A percentile compares a stretch with the other conserved stretches of the same genome.
Evolutionary conservation across 805 yeast species (phyloP).

Genomic region (Starmerella powellii): DNA sequence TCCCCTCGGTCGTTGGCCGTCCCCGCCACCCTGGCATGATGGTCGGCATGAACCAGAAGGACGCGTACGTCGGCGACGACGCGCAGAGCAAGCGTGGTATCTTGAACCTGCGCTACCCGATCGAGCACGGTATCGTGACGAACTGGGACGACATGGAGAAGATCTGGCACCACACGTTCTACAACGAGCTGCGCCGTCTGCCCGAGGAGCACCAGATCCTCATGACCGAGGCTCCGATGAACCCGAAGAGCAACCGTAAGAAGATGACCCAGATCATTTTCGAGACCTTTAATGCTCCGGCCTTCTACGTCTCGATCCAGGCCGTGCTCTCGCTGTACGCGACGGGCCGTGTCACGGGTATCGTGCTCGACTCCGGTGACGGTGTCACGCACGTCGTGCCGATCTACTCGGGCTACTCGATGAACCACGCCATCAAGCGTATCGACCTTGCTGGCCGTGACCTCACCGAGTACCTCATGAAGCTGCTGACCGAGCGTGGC

Average conservation of each 20-base stretch:
- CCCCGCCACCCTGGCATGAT: slow-evolving; percentile 99
- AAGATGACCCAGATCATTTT: slow-evolving; percentile 99
- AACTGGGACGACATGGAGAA: slow-evolving; percentile 99
- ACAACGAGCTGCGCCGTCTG: slow-evolving; percentile 99
- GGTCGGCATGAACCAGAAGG: slow-evolving; percentile 99
- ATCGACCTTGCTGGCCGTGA: slow-evolving; percentile 99
- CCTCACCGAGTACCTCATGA: slow-evolving; percentile 97
- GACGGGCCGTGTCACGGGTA: slow-evolving; percentile 99
- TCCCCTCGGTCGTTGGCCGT: slow-evolving; percentile 99
- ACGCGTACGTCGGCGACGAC: slow-evolving; percentile 98
- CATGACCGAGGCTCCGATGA: slow-evolving; percentile 99
- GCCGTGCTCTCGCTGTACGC: slow-evolving; percentile 97
- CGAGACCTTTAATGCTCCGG: slow-evolving; percentile 99
- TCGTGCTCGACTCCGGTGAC: slow-evolving; percentile 98
- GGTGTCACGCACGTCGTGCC: slow-evolving; percentile 99
- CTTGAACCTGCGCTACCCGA: slow-evolving; percentile 95
- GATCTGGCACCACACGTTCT: slow-evolving; percentile 99
- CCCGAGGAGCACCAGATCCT: slow-evolving; percentile 99
- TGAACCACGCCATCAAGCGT: slow-evolving; percentile 98
- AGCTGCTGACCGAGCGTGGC: slow-evolving; percentile 97
- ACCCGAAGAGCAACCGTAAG: slow-evolving; percentile 99
- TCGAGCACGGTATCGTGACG: slow-evolving; percentile 99
- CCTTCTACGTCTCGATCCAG: slow-evolving; percentile 97
- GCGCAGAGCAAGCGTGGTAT: slow-evolving; percentile 99
- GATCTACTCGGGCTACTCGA: slow-evolving; percentile 98